Percentiles rank a stretch among this genome's conserved stretches.
Evolutionary conservation across 805 yeast species (phyloP).

Genomic region (Schwanniomyces vanrijiae): DNA sequence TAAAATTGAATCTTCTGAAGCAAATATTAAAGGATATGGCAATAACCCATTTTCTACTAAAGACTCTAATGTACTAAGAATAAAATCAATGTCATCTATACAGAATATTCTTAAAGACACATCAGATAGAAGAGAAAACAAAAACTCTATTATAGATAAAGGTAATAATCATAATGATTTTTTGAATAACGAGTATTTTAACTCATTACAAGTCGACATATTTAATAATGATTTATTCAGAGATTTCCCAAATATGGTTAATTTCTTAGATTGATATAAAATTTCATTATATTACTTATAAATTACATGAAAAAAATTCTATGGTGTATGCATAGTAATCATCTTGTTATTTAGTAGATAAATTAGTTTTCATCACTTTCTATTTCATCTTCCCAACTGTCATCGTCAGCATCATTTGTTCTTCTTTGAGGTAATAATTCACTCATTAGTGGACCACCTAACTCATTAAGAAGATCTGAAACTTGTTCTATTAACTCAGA

Average conservation of each 20-base stretch:
- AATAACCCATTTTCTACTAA: not conserved
- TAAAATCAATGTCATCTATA: not conserved
- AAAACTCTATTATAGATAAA: not conserved
- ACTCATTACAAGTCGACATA: constrained; percentile 25
- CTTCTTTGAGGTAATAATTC: constrained; percentile 35
- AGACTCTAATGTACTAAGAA: not conserved
- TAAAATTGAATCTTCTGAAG: not conserved
- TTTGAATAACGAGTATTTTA: constrained; percentile 19
- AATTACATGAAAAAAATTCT: not conserved
- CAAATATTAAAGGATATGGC: not conserved
- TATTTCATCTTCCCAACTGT: constrained; percentile 56
- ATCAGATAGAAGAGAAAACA: not conserved
- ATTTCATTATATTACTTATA: not conserved
- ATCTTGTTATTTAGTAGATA: not conserved
- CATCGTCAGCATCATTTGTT: constrained; percentile 36
- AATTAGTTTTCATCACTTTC: constrained; percentile 24
- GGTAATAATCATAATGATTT: not conserved
- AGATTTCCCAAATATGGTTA: constrained; percentile 21
- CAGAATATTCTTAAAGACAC: not conserved
- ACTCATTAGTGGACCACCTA: constrained; percentile 62
- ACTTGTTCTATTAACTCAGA: constrained; percentile 61
- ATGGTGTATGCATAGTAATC: not conserved
- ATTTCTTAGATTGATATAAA: constrained; percentile 7
- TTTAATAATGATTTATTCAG: constrained; percentile 26
- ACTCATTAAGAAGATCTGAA: constrained; percentile 44